phyloP scores from a whole-genome alignment of 176 grass and related monocot species.

The Juncus effusus region DNA sequence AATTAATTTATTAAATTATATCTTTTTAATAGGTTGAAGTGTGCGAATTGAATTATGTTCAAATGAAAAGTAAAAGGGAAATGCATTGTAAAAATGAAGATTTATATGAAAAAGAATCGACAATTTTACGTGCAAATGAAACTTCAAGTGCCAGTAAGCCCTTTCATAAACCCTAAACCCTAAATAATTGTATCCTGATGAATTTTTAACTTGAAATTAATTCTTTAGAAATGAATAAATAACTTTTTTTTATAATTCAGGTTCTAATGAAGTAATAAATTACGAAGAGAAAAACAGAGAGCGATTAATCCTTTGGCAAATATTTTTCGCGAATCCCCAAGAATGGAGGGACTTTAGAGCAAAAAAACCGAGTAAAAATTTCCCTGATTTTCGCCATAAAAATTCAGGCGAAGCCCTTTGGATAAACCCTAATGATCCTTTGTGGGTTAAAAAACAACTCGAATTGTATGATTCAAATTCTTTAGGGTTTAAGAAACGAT shows the following conservation, averaged over 20 bases:
- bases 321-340: slow-evolving; percentile 25
- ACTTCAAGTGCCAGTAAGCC: slow-evolving; percentile 12
- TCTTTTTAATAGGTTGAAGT: not conserved
- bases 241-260: slow-evolving; percentile 5
- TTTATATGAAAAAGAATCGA: not conserved
- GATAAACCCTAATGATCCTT: slow-evolving; percentile 3
- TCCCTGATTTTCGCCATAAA: slow-evolving; percentile 16
- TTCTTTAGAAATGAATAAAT: slow-evolving; percentile 2
- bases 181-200: not conserved
- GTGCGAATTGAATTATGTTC: slow-evolving; percentile 10
- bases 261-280: slow-evolving; percentile 9
- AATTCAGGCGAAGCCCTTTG: slow-evolving; percentile 26
- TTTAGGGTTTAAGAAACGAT: not conserved
- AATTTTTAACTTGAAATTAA: not conserved
- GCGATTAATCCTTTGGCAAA: slow-evolving; percentile 13
- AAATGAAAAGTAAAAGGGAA: not conserved
- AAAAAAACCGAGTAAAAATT: not conserved
- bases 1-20: too few species aligned
- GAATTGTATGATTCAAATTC: slow-evolving; percentile 14
- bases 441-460: slow-evolving; percentile 16
- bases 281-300: slow-evolving; percentile 17
- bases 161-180: not conserved
- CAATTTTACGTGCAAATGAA: not conserved
- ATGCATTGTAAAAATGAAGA: slow-evolving; percentile 1
- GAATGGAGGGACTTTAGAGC: slow-evolving; percentile 24